These are phyloP conservation scores for Suhomyces kunorum DNA, from an alignment of 1,139 yeast species.

Conservation along the genomic window DNA sequence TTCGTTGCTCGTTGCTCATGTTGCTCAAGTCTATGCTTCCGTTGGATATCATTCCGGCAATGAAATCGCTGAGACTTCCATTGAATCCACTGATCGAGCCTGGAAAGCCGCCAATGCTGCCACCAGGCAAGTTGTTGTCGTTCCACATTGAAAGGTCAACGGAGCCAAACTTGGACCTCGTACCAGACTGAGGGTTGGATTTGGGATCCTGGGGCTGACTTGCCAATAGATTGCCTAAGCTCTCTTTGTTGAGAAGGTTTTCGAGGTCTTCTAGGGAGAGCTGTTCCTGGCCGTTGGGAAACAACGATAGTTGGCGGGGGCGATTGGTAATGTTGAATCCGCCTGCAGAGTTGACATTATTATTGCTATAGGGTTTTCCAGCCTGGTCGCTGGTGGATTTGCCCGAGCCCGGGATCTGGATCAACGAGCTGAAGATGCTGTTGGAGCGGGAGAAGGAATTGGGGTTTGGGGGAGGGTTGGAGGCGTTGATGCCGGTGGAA, in stretches of 20 bases:
- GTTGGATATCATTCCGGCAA: slow-evolving; percentile 38
- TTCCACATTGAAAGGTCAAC: slow-evolving; percentile 32
- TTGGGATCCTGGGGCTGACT: slow-evolving; percentile 22
- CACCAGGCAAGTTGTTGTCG: slow-evolving; percentile 13
- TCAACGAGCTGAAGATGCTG: slow-evolving; percentile 44
- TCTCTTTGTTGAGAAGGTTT: slow-evolving; percentile 45
- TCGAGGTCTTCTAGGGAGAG: slow-evolving; percentile 46
- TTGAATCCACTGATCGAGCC: slow-evolving; percentile 35
- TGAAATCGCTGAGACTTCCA: slow-evolving; percentile 39
- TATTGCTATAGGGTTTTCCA: slow-evolving; percentile 9
- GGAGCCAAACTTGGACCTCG: slow-evolving; percentile 29
- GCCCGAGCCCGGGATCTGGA: slow-evolving; percentile 42
- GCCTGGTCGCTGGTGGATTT: slow-evolving; percentile 37
- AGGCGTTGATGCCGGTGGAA: not conserved
- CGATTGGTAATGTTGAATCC: slow-evolving; percentile 16
- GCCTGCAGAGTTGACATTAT: slow-evolving; percentile 20
- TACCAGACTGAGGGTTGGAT: slow-evolving; percentile 11
- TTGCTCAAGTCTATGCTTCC: slow-evolving; percentile 44
- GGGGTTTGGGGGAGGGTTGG: slow-evolving; percentile 6
- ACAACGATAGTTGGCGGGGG: slow-evolving; percentile 18
- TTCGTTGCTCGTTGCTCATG: slow-evolving; percentile 46
- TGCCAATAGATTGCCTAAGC: slow-evolving; percentile 36
- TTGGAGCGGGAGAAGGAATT: slow-evolving; percentile 35
- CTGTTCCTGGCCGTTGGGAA: slow-evolving; percentile 22
- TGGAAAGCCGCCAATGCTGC: slow-evolving; percentile 19